These are phyloP conservation scores for Paraphaeosphaeria minitans DNA, from an alignment of 2,329 filamentous ascomycete species.

Conservation along the genomic window DNA sequence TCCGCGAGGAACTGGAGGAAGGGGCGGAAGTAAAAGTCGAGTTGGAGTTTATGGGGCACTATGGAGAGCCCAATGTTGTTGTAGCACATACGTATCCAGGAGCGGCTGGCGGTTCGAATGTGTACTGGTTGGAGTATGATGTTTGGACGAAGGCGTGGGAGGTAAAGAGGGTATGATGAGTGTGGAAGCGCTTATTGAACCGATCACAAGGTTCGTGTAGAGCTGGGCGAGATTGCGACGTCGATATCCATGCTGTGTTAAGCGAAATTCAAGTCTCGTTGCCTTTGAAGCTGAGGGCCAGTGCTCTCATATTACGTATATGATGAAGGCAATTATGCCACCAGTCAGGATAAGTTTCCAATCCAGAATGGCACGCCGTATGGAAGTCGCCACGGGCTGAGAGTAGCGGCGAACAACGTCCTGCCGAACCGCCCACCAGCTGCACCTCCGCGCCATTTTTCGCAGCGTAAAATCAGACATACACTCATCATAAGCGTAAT, in stretches of 20 bases:
- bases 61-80: constrained; percentile 3
- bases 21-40: not conserved
- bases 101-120: not conserved
- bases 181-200: too few relatives aligned
- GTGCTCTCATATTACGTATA: not conserved
- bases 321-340: not conserved
- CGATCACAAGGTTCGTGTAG: too few relatives aligned
- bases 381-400: too few relatives aligned
- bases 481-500: not conserved
- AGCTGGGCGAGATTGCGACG: not conserved
- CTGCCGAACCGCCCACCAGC: not conserved
- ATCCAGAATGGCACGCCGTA: too few relatives aligned
- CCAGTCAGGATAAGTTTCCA: too few relatives aligned
- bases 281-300: too few relatives aligned
- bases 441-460: not conserved
- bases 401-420: not conserved
- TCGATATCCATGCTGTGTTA: not conserved
- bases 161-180: not conserved
- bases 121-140: constrained; percentile 3
- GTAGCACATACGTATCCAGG: not conserved
- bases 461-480: not conserved
- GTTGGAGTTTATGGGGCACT: constrained; percentile 8
- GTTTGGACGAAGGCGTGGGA: constrained; percentile 2
- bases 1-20: not conserved
- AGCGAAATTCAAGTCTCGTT: not conserved